Evolutionary conservation across 306 rosid species (phyloP), one percentile per base, ranked within the genome.

Genomic region (Sindora glabra): DNA sequence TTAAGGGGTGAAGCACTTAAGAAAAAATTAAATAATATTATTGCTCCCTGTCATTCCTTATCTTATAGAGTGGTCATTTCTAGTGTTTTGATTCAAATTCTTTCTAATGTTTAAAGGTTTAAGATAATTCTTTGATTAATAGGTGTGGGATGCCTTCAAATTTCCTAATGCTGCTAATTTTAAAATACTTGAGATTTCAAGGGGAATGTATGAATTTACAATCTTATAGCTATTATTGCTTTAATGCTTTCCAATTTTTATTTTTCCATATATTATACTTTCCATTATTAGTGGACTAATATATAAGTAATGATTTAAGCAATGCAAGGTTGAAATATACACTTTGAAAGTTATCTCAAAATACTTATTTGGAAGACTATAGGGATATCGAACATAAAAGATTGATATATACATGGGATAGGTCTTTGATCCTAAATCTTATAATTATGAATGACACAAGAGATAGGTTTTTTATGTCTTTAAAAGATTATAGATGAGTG

Each of bases 121-220:
- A n/a, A 47, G 19, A 19, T 47, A 48, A 2, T 53, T 65, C 27
- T 41, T 24, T 49, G 33, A 39, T n/a, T 26, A 8, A 55, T 46
- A 86, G 90, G 90, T 81, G 53, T 86, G 95, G 87, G 74, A 81
- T 74, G 90, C 95, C 32, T 81, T 86, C 57, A 80, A 83, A 80
- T 38, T 86, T 76, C 82, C 83, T 59, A 90, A 86, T 58, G 95
- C 90, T 65, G 89, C 95, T 37, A 76, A 83, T 66, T 33, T 83
- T 63, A 77, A 83, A 62, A 50, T 62, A 6, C 90, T 90, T 15
- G 75, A 76, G 38, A 64, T 68, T 61, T 86, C 86, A n/a, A 56
- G 57, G 0, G 82, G 33, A 52, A 67, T 86, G 87, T 83, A 76
- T 62, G 61, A 21, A 38, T 54, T 40, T 50, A 34, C n/a, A n/a